Base-by-base conservation (phyloP, 768 basidiomycete genomes). In the Lanmaoa rubissima region DNA sequence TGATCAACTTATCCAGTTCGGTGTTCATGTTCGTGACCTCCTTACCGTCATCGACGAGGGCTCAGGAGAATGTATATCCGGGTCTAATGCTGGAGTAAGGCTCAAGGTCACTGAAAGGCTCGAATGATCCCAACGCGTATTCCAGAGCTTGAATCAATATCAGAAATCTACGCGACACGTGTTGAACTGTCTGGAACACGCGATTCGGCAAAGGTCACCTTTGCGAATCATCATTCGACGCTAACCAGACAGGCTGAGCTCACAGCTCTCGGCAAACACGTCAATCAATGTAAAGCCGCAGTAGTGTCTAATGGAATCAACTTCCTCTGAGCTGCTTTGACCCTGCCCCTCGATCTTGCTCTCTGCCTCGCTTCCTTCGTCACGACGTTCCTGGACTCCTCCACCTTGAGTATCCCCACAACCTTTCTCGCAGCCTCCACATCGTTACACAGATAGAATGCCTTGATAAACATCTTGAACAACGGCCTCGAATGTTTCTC, bases 381-480 rank as follows among this genome's bases (percentile, higher is more conserved):
- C 31, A 49, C 2, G 5, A 35, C 48, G 24, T 61, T 43, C 44
- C 54, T 56, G 53, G 48, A 21, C 11, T 64, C 62, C 38, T 78
- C 79, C 38, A 73, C 76, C 58, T 79, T 82, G 63, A 88, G 61
- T 55, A 88, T 83, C 21, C 77, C 80, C 24, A 85, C 61, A 21
- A 88, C 77, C 43, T 59, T 75, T 65, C 76, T 73, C 26, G 84
- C 86, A 40, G 82, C 83, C 12, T 67, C 68, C 8, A 65, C 58
- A 66, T 92, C 89, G 21, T 78, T 78, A 31, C 83, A 72, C 41
- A 75, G 49, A 66, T 82, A 79, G 59, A 91, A 79, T 14, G 82
- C 84, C 63, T 79, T 83, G 64, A 88, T 81, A 70, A 92, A 85
- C 82, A 84, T 84, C 74, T 79, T 86, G 69, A 86, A 86, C 69